phyloP scores from a whole-genome alignment of 306 rosid species.

The Alnus glutinosa region DNA sequence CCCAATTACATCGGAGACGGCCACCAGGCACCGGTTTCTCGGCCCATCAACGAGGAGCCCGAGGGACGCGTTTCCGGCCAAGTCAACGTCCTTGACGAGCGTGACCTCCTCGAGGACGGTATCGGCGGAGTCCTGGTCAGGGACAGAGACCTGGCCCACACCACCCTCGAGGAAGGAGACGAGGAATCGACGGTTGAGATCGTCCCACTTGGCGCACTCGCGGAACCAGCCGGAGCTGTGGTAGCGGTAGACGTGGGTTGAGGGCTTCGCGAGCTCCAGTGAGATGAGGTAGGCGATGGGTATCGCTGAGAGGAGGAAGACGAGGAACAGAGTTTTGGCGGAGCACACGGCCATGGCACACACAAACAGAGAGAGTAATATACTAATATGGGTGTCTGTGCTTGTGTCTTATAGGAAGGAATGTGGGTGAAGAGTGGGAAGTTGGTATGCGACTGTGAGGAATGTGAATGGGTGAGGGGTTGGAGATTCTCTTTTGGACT shows the following conservation, averaged over 20 bases:
- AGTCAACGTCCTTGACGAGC: slow-evolving; percentile 44
- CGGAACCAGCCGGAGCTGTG: slow-evolving; percentile 66
- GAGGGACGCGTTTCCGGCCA: slow-evolving; percentile 71
- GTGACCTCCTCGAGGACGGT: slow-evolving; percentile 47
- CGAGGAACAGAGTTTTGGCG: slow-evolving; percentile 36
- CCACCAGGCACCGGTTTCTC: slow-evolving; percentile 67
- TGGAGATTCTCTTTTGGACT: neutral
- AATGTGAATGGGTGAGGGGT: neutral
- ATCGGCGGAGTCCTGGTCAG: slow-evolving; percentile 24
- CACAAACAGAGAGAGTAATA: slow-evolving; percentile 20
- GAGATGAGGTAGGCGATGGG: slow-evolving; percentile 72
- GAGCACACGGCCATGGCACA: slow-evolving; percentile 47
- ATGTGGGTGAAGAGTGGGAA: neutral
- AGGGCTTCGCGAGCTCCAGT: slow-evolving; percentile 55
- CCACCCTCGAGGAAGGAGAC: slow-evolving; percentile 66
- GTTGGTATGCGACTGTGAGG: too few species aligned
- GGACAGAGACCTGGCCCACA: slow-evolving; percentile 49
- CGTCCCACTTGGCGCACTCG: slow-evolving; percentile 85
- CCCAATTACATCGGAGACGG: slow-evolving; percentile 53
- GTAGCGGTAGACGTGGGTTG: slow-evolving; percentile 67
- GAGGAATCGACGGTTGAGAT: slow-evolving; percentile 59
- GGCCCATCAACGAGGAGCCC: slow-evolving; percentile 58
- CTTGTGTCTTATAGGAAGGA: neutral
- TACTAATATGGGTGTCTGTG: neutral
- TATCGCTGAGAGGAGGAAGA: slow-evolving; percentile 61